These are phyloP conservation scores for Ophiostoma ulmi DNA, from an alignment of 2,329 filamentous ascomycete genomes.

Conservation along the genomic window DNA sequence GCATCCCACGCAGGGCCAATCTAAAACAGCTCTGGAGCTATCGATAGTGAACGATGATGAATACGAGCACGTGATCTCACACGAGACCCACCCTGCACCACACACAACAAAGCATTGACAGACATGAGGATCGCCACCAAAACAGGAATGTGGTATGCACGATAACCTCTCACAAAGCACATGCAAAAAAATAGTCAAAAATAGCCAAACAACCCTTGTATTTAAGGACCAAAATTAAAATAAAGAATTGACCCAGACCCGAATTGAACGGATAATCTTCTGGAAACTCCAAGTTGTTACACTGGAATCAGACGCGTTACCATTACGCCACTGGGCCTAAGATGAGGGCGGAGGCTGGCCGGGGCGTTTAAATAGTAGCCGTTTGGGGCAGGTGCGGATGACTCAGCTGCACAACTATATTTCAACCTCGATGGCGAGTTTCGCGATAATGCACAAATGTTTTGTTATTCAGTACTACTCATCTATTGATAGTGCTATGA, in stretches of 20 bases:
- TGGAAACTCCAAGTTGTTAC: constrained; percentile 22
- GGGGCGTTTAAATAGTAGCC: constrained; percentile 11
- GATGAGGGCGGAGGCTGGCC: neutral
- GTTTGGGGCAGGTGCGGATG: neutral
- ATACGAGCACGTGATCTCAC: neutral
- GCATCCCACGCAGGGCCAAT: constrained; percentile 12
- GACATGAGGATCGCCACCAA: neutral
- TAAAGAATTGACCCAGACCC: constrained; percentile 23
- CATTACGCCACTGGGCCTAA: constrained; percentile 25
- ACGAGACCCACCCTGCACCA: neutral
- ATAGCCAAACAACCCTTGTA: neutral
- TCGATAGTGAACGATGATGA: neutral
- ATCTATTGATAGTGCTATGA: neutral
- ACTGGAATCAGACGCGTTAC: constrained; percentile 26
- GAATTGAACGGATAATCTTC: constrained; percentile 26
- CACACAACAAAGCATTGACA: neutral
- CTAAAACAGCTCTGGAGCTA: constrained; percentile 22
- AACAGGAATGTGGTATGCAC: constrained; percentile 1
- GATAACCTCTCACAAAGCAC: neutral
- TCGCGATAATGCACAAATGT: neutral
- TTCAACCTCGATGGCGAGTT: neutral
- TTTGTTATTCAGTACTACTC: neutral
- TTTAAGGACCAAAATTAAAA: neutral
- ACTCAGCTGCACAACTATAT: constrained; percentile 2
- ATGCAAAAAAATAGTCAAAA: neutral